A percentile compares a stretch with the other conserved stretches of the same genome.
These are phyloP conservation scores for Acacia confusa DNA, from an alignment of 306 rosid species.

Conservation along the genomic window DNA sequence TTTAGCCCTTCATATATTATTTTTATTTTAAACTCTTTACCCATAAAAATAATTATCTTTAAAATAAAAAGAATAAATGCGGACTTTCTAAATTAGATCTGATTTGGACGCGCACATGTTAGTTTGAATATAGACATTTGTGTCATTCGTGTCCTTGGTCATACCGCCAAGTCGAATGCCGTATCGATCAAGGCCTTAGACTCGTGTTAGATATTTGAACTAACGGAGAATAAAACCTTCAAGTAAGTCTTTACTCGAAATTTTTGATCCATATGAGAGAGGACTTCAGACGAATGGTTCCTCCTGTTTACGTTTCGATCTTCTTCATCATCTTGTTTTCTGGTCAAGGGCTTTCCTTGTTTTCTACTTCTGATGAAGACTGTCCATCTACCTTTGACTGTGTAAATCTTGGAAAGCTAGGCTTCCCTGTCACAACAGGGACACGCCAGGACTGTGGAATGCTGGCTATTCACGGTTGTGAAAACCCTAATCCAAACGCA, in stretches of 20 bases:
- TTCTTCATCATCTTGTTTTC: neutral
- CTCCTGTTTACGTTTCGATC: neutral
- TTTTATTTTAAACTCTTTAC: too few relatives aligned
- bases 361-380: neutral
- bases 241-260: neutral
- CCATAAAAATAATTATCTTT: too few relatives aligned
- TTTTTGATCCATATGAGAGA: neutral
- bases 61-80: too few relatives aligned
- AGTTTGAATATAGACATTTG: neutral
- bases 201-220: neutral
- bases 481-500: neutral
- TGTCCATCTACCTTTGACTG: constrained; percentile 34
- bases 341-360: neutral
- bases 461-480: constrained; percentile 26
- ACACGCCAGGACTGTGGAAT: constrained; percentile 27
- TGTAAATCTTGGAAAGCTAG: constrained; percentile 9
- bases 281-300: constrained; percentile 6
- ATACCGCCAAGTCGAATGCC: neutral
- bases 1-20: too few relatives aligned
- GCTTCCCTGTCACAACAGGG: constrained; percentile 24
- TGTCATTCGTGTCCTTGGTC: neutral
- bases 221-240: neutral
- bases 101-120: too few relatives aligned
- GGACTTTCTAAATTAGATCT: too few relatives aligned
- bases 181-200: neutral